phyloP scores from a whole-genome alignment of 2,329 filamentous ascomycete genomes.

The Aspergillus neoniger region DNA sequence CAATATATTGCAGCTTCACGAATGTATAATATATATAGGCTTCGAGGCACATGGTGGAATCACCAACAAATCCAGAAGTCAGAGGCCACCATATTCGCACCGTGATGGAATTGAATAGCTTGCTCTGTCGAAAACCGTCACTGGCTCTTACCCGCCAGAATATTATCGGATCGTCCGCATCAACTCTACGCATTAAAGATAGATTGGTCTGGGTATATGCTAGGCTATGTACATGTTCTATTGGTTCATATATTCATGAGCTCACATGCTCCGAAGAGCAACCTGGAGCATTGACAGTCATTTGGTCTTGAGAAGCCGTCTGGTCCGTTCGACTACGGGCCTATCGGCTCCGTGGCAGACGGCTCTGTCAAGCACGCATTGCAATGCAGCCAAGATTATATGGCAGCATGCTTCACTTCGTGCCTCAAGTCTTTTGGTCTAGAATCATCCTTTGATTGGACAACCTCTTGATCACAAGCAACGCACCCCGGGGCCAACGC shows the following conservation, averaged over 20 bases:
- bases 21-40: no score
- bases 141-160: no score
- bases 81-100: no score
- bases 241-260: background rate
- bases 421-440: background rate
- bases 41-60: no score
- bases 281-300: background rate
- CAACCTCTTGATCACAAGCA: constrained; percentile 29
- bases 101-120: no score
- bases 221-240: background rate
- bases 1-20: no score
- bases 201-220: background rate
- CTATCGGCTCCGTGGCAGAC: background rate
- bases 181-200: background rate
- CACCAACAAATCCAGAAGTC: no score
- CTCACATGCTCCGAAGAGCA: background rate
- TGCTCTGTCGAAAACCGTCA: no score
- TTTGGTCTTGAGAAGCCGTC: background rate
- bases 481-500: constrained; percentile 59
- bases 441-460: background rate
- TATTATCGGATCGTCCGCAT: background rate
- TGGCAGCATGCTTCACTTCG: background rate
- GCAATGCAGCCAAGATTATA: background rate
- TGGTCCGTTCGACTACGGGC: background rate
- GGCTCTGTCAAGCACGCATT: background rate